Evolutionary conservation across 768 basidiomycete species (phyloP).

Genomic region (Boletus eberwhitei): DNA sequence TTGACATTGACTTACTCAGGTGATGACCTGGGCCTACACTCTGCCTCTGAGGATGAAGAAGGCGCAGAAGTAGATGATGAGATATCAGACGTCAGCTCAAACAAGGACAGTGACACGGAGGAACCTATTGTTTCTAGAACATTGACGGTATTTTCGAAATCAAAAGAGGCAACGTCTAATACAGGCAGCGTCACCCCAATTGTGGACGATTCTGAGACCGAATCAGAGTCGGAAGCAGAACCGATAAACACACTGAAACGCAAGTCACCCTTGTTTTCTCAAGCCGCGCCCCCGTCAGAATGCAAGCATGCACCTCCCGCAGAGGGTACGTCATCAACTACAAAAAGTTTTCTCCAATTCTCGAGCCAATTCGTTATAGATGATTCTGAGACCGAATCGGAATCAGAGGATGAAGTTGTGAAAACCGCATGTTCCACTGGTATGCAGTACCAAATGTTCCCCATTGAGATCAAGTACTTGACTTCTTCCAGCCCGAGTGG

Average conservation of each 20-base stretch:
- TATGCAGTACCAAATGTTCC: slow-evolving; percentile 18
- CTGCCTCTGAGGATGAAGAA: slow-evolving; percentile 45
- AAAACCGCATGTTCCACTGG: slow-evolving; percentile 8
- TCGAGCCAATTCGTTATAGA: slow-evolving; percentile 13
- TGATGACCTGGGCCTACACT: slow-evolving; percentile 46
- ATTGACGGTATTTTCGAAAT: slow-evolving; percentile 9
- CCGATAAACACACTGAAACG: slow-evolving; percentile 15
- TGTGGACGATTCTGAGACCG: slow-evolving; percentile 30
- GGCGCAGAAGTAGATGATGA: slow-evolving; percentile 19
- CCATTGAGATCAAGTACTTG: neutral
- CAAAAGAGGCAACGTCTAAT: slow-evolving; percentile 1
- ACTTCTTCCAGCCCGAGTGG: neutral
- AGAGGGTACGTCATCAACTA: slow-evolving; percentile 15
- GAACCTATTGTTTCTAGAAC: slow-evolving; percentile 24
- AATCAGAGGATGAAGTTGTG: slow-evolving; percentile 30
- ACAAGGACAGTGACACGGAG: slow-evolving; percentile 26
- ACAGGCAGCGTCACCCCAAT: neutral
- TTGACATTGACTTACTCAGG: slow-evolving; percentile 22
- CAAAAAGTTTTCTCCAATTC: neutral
- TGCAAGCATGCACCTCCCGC: slow-evolving; percentile 11
- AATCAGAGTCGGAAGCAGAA: slow-evolving; percentile 32
- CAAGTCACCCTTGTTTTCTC: slow-evolving; percentile 21
- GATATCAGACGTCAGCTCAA: slow-evolving; percentile 13
- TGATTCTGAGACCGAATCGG: slow-evolving; percentile 48
- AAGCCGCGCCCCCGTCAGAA: slow-evolving; percentile 12